phyloP scores from a whole-genome alignment of 768 basidiomycete species.

The Daedaleopsis nitida region DNA sequence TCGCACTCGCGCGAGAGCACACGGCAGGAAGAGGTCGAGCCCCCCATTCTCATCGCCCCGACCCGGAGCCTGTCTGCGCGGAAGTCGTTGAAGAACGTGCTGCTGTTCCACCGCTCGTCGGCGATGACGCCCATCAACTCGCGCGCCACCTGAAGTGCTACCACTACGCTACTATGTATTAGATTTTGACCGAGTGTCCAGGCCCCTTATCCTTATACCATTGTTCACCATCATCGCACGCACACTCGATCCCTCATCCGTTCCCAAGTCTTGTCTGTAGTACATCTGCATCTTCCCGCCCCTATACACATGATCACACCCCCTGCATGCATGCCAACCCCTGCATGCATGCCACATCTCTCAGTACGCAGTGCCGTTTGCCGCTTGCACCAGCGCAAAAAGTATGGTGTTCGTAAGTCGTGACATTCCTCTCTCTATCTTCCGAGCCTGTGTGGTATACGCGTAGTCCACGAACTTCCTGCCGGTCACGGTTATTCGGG shows the following conservation, averaged over 20 bases:
- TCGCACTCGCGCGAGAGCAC: constrained; percentile 1
- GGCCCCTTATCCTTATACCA: not conserved
- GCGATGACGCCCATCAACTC: constrained; percentile 18
- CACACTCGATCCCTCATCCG: no score
- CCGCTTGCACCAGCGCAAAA: no score
- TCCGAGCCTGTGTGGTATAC: not conserved
- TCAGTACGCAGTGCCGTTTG: no score
- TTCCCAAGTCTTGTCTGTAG: no score
- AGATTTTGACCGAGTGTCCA: not conserved
- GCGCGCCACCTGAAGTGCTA: not conserved
- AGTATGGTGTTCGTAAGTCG: no score
- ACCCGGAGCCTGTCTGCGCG: constrained; percentile 10
- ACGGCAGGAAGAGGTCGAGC: not conserved
- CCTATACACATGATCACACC: no score
- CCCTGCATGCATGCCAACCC: no score
- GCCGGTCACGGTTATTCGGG: no score
- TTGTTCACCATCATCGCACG: no score
- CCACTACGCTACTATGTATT: not conserved
- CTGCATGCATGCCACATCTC: no score
- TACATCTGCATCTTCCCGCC: no score
- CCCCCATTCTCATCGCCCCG: constrained; percentile 1
- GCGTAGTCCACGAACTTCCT: not conserved
- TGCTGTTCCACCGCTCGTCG: constrained; percentile 26
- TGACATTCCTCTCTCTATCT: no score
- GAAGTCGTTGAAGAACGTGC: constrained; percentile 20